A percentile compares a stretch with the other conserved stretches of the same genome.
Evolutionary conservation across 2,329 filamentous ascomycete species (phyloP).

Genomic region (Amesomyces nigricolor): DNA sequence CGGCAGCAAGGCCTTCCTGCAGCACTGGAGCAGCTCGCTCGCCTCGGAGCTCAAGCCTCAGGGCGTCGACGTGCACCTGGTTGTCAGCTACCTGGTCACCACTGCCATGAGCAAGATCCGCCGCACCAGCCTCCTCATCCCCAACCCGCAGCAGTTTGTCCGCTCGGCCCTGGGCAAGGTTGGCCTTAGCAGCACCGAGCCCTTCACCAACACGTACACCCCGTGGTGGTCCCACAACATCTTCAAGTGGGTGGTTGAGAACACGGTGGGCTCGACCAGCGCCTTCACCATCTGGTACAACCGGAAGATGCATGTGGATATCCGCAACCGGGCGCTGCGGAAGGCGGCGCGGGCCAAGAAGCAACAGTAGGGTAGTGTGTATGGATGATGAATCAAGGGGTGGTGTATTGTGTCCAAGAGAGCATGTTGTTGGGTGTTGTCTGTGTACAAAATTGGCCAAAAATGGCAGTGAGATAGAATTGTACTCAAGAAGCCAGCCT

Average conservation of each 20-base stretch:
- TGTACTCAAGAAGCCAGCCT: no score
- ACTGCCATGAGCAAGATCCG: constrained; percentile 97
- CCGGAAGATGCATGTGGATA: constrained; percentile 70
- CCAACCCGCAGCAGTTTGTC: constrained; percentile 78
- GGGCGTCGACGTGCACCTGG: constrained; percentile 83
- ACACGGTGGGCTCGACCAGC: constrained; percentile 47
- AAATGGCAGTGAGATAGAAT: no score
- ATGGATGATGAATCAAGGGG: no score
- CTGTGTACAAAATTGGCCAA: no score
- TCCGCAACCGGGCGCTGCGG: constrained; percentile 72
- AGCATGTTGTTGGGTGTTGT: no score
- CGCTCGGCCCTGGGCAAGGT: constrained; percentile 72
- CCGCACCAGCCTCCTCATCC: constrained; percentile 69
- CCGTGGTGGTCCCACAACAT: constrained; percentile 90
- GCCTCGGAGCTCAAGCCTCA: constrained; percentile 74
- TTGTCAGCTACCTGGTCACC: constrained; percentile 88
- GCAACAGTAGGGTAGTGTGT: constrained; percentile 18
- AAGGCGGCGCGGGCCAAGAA: constrained; percentile 81
- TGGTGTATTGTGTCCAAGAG: no score
- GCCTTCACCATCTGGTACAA: constrained; percentile 45
- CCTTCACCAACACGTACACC: constrained; percentile 76
- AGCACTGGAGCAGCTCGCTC: constrained; percentile 88
- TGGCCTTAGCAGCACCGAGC: constrained; percentile 72
- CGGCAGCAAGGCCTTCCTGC: constrained; percentile 95
- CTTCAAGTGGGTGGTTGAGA: constrained; percentile 77